Evolutionary conservation across 257 asterid species (phyloP), one percentile per base, ranked within the genome.

Genomic region (Voacanga thouarsii): DNA sequence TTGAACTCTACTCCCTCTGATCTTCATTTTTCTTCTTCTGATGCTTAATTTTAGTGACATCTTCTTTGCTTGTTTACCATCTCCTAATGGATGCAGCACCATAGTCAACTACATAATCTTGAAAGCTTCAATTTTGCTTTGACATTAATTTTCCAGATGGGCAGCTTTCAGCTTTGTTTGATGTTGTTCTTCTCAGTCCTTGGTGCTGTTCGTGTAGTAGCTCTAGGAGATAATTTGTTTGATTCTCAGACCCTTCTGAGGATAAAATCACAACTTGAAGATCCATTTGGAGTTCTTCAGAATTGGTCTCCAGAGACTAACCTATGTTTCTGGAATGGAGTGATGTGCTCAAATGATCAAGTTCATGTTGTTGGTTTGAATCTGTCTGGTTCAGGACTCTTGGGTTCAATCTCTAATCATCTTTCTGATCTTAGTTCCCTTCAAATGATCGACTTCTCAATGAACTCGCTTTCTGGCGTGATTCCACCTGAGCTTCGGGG

Each of bases 271-370:
- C 82, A 88, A 75, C 78, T 94, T 77, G 69, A 85, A 66, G 93
- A 92, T 83, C 92, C 92, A 7, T 71, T 78, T 16, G 88, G 89
- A 57, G 87, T 79, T 85, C 92, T 94, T 69, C 71, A 82, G 19
- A 88, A 73, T 84, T 94, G 99, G 99, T 74, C 86, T 76, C 82
- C 82, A 82, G 87, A 77, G 74, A 83, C 86, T 26, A 83, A 80
- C 60, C 73, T 90, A 37, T 94, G 99, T 77, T 67, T 86, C 50
- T 94, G 99, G 99, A 76, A 85, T 80, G 97, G 97, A 67, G 85
- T 94, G 73, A 77, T 88, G 70, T 94, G 99, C 75, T 81, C 97
- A 78, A 81, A 79, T 64, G 91, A 91, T 83, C 81, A 80, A 72
- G 74, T 59, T 28, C 89, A 82, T 72, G 63, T 88, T 30, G 74